Evolutionary conservation across 306 rosid species (phyloP), one percentile per base, ranked within the genome.

Genomic region (Bauhinia variegata): DNA sequence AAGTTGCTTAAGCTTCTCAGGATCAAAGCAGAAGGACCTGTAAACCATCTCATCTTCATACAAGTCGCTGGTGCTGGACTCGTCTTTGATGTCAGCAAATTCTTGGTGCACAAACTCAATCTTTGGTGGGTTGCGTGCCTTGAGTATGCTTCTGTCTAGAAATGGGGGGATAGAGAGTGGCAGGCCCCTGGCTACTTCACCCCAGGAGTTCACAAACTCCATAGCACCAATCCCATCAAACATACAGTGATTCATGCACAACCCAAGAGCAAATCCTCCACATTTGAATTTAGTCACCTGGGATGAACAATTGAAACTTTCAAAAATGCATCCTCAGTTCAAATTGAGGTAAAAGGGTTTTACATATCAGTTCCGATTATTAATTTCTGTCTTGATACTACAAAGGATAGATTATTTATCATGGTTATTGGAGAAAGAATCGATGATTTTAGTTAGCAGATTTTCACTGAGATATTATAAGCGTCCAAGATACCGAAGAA

Each of bases 151-250:
- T 78, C 99, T 73, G 72, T 88, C 90, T 0, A 88, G 71, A 44
- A 76, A 67, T 60, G 99, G 97, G 4, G 87, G 81, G 8, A 86
- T 77, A 0, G 73, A 62, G 19, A 90, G 74, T 6, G 95, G 92
- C 46, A 80, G 65, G 32, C 80, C 88, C 63, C 99, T 84, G 2
- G 96, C 95, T 36, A 64, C 71, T 79, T 90, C 87, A 11, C 90
- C 91, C 97, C 99, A 93, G 3, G 97, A 84, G 68, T 88, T 90
- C 63, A 93, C 85, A 69, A 93, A 90, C 48, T 90, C 87, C 99
- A 90, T 88, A 0, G 96, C 95, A 7, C 77, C 85, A 71, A 93
- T 75, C 13, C 99, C 99, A 73, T 93, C 99, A 42, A 75, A 79
- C 97, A 90, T 90, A 11, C 96, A 85, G 46, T 93, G 99, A 52